Evolutionary conservation across 345 rosid genomes (phyloP), one percentile per base, ranked within the genome.

Genomic region (Camelina laxa): DNA sequence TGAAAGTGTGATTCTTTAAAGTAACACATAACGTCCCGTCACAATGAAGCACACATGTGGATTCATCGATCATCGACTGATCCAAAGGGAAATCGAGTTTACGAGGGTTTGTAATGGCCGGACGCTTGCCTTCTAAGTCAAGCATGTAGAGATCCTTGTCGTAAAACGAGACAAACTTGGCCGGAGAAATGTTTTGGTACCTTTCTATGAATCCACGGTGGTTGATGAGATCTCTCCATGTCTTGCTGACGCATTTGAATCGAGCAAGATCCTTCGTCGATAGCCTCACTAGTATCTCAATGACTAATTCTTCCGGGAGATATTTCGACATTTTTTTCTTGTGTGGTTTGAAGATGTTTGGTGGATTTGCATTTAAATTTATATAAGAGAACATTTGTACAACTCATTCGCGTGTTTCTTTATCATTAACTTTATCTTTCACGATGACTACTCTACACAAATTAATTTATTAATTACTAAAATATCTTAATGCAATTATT

Each of bases 21-120:
- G 80, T 71, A 8, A 77, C 55, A n/a, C 80, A 77, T 50, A 77
- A 71, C 42, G 31, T 77, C 21, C 80, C 80, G 12, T 71, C 16
- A 39, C 76, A 77, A 21, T 71, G 76, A 77, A 77, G 56, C 47
- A 71, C 72, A 50, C 73, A 30, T 38, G 50, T 22, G 39, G 67
- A 64, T 65, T 71, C 80, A 59, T 71, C 68, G 12, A 77, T 56
- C 72, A 71, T 64, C 21, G 67, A 49, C 39, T 54, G 51, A 33
- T 70, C 72, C 7, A 76, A 47, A 14, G 75, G 75, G 33, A 64
- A 36, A 24, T 64, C 72, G 20, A 76, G 71, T 36, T 70, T 56
- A 7, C 1, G 21, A 2, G 44, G 60, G 15, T 53, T 13, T 45
- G 36, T 27, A 35, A 16, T 8, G 30, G 31, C 22, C 16, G 39